These are phyloP conservation scores for Mycena belliarum DNA, from an alignment of 768 basidiomycete species.

Conservation along the genomic window DNA sequence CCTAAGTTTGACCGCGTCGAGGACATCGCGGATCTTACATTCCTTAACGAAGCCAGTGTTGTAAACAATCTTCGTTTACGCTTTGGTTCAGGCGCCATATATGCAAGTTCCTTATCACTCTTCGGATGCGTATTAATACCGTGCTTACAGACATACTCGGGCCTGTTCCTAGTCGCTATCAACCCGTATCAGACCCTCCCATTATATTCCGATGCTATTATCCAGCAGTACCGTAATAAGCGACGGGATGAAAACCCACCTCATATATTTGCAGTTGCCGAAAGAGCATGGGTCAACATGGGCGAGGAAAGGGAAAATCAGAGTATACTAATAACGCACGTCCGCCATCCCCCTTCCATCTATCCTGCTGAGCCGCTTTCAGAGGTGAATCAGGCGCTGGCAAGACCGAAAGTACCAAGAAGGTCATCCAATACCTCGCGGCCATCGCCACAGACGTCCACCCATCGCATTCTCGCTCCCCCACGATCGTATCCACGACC, in stretches of 20 bases:
- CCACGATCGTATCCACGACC: slow-evolving; percentile 56
- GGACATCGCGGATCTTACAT: slow-evolving; percentile 97
- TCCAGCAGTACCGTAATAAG: slow-evolving; percentile 88
- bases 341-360: slow-evolving; percentile 18
- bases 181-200: slow-evolving; percentile 95
- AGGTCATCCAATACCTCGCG: slow-evolving; percentile 98
- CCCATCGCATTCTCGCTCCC: slow-evolving; percentile 66
- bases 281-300: slow-evolving; percentile 98
- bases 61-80: slow-evolving; percentile 95
- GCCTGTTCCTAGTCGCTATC: slow-evolving; percentile 96
- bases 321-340: slow-evolving; percentile 96
- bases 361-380: slow-evolving; percentile 18
- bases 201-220: slow-evolving; percentile 84
- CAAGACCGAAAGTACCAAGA: slow-evolving; percentile 99
- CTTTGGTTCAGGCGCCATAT: slow-evolving; percentile 90
- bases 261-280: slow-evolving; percentile 96
- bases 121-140: slow-evolving; percentile 5
- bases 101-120: slow-evolving; percentile 54
- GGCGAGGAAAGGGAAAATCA: slow-evolving; percentile 96
- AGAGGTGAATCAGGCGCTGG: slow-evolving; percentile 99
- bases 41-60: slow-evolving; percentile 96
- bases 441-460: slow-evolving; percentile 90
- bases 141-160: slow-evolving; percentile 78
- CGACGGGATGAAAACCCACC: slow-evolving; percentile 92
- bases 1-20: slow-evolving; percentile 98